phyloP scores from a whole-genome alignment of 306 rosid species.

The Quercus alba region DNA sequence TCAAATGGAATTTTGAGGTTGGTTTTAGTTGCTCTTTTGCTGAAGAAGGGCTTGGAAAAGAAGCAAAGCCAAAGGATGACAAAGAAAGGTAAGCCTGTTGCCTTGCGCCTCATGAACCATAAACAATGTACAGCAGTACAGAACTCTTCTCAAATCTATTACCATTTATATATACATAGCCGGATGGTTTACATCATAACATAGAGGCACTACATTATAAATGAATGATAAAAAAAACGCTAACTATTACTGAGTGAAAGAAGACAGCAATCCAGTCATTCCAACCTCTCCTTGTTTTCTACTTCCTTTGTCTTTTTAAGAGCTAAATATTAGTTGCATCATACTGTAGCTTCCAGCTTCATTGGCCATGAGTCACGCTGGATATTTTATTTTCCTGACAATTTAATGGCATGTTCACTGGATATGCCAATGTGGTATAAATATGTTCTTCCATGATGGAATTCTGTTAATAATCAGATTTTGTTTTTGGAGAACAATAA shows the following conservation, averaged over 20 bases:
- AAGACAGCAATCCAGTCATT: neutral
- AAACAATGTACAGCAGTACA: neutral
- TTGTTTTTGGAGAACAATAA: slow-evolving; percentile 5
- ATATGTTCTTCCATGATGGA: slow-evolving; percentile 20
- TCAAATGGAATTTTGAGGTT: too few species aligned
- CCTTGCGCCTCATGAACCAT: neutral
- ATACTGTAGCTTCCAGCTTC: slow-evolving; percentile 13
- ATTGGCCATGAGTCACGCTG: slow-evolving; percentile 2
- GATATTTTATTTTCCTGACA: neutral
- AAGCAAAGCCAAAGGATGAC: neutral
- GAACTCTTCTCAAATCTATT: slow-evolving; percentile 3
- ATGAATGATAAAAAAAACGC: neutral
- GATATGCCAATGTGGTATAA: slow-evolving; percentile 16
- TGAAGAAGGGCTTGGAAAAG: neutral
- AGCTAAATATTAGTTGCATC: neutral
- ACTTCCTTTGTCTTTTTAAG: neutral
- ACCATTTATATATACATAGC: slow-evolving; percentile 19
- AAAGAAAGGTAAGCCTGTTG: neutral
- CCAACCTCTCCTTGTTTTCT: slow-evolving; percentile 3
- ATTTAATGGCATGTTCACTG: neutral
- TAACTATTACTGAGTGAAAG: neutral
- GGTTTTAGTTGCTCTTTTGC: too few species aligned
- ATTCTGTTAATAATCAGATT: slow-evolving; percentile 8
- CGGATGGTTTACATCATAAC: neutral
- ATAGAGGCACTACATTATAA: neutral